Percentiles rank a stretch among this genome's conserved stretches.
Evolutionary conservation across 495 filamentous ascomycete species (phyloP).

Genomic region (Haplographium delicatum): DNA sequence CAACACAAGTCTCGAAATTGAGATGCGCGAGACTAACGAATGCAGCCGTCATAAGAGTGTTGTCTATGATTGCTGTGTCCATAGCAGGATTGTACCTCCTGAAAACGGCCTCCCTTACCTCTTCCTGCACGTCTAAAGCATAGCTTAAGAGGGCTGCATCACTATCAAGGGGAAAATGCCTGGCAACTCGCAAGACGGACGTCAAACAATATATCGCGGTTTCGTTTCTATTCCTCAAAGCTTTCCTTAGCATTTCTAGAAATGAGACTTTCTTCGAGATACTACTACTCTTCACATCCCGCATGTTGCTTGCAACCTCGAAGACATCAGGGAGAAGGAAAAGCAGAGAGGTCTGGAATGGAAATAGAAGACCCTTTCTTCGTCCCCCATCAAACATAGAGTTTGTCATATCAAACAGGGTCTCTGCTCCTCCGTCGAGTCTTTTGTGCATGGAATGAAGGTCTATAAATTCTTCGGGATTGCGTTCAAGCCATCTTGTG

Average conservation of each 20-base stretch:
- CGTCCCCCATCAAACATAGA: slow-evolving; percentile 48
- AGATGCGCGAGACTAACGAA: slow-evolving; percentile 57
- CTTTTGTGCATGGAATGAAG: slow-evolving; percentile 51
- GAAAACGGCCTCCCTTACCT: slow-evolving; percentile 58
- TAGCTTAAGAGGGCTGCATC: slow-evolving; percentile 58
- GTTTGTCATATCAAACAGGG: slow-evolving; percentile 58
- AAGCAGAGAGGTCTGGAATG: slow-evolving; percentile 54
- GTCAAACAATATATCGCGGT: slow-evolving; percentile 58
- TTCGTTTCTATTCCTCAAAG: slow-evolving; percentile 48
- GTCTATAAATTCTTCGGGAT: slow-evolving; percentile 55
- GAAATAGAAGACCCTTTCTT: slow-evolving; percentile 49
- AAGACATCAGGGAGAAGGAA: slow-evolving; percentile 61
- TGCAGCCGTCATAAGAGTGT: slow-evolving; percentile 57
- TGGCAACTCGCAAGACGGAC: slow-evolving; percentile 50
- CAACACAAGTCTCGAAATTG: slow-evolving; percentile 50
- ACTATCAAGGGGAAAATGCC: slow-evolving; percentile 53
- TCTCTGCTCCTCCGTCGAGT: slow-evolving; percentile 56
- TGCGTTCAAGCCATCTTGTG: slow-evolving; percentile 56
- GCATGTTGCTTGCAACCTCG: slow-evolving; percentile 55
- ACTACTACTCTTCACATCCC: slow-evolving; percentile 50
- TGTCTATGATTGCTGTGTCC: slow-evolving; percentile 44
- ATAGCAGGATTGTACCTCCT: slow-evolving; percentile 40
- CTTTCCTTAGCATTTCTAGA: slow-evolving; percentile 54
- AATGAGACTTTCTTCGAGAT: slow-evolving; percentile 59
- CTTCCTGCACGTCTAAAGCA: slow-evolving; percentile 60